Conservation (phyloP, 2,329 filamentous ascomycete genomes). For the Canariomyces notabilis region DNA sequence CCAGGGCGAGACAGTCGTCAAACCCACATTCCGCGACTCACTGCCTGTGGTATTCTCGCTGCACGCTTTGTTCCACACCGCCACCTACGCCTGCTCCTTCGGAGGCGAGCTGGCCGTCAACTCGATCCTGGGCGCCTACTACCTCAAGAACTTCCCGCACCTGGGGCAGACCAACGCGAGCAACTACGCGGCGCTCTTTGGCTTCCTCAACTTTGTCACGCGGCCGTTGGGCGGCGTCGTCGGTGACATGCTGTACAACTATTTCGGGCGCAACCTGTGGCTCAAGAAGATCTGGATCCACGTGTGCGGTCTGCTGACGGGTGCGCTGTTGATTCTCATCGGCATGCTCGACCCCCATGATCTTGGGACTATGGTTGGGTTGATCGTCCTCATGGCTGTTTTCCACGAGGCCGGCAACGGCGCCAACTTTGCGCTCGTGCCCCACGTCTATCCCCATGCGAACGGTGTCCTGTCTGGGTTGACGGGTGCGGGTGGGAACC, state of each 20-base stretch:
- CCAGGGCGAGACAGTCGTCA: conserved; percentile 47
- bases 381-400: conserved; percentile 71
- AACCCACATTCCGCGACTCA: conserved; percentile 50
- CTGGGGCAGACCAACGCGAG: conserved; percentile 54
- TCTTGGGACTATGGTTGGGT: conserved; percentile 63
- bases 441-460: conserved; percentile 76
- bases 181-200: conserved; percentile 66
- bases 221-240: conserved; percentile 62
- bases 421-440: conserved; percentile 78
- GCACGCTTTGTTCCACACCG: conserved; percentile 50
- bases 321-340: conserved; percentile 56
- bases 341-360: conserved; percentile 60
- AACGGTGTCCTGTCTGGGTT: conserved; percentile 75
- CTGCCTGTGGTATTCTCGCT: conserved; percentile 43
- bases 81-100: conserved; percentile 58
- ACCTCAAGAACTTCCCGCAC: conserved; percentile 52
- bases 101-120: conserved; percentile 61
- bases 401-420: conserved; percentile 85
- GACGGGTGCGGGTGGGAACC: conserved; percentile 73
- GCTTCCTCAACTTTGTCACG: conserved; percentile 64
- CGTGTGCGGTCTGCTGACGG: conserved; percentile 56
- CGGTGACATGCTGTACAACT: conserved; percentile 46
- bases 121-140: conserved; percentile 53
- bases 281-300: conserved; percentile 55
- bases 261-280: conserved; percentile 33